Evolutionary conservation across 257 asterid genomes (phyloP), one percentile per base, ranked within the genome.

Genomic region (Ligustrum vulgare): DNA sequence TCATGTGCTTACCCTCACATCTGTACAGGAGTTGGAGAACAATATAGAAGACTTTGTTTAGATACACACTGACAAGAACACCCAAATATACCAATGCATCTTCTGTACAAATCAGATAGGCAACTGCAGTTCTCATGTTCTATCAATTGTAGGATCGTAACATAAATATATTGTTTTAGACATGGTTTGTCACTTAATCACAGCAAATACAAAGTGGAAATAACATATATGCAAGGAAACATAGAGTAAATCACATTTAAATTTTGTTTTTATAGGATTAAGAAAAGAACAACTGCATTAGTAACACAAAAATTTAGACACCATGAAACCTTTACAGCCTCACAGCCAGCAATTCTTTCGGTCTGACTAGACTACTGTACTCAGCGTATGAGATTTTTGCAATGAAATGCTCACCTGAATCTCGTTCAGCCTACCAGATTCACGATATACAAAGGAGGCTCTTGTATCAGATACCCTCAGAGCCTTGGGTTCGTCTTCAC

Each of bases 401-500:
- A 34, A 43, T 78, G 70, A 60, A 66, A 67, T 12, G 32, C 81
- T 73, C 73, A 92, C 99, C 96, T 95, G 98, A 82, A 95, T 90
- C 83, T 87, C 83, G 81, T 78, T 84, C 37, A 93, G 93, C 69
- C 78, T 86, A 72, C 86, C 91, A 34, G 86, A 78, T 82, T 83
- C 88, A 71, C 67, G 83, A 76, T 80, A 91, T 47, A 87, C 81
- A 81, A 89, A 93, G 75, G 97, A 85, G 72, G 90, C 91, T 87
- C 99, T 89, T 45, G 91, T 82, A 84, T 95, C 99, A 45, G 93
- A 84, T 75, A 88, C 79, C 74, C 71, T 80, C 84, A 95, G 87
- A 79, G 86, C 84, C 90, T 90, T 95, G 72, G 94, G 93, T 73
- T 89, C 96, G 79, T 95, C 98, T 76, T 89, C 96, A 79, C 81